Conservation (phyloP, 2,329 filamentous ascomycete species). For the Ascochyta pisi region DNA sequence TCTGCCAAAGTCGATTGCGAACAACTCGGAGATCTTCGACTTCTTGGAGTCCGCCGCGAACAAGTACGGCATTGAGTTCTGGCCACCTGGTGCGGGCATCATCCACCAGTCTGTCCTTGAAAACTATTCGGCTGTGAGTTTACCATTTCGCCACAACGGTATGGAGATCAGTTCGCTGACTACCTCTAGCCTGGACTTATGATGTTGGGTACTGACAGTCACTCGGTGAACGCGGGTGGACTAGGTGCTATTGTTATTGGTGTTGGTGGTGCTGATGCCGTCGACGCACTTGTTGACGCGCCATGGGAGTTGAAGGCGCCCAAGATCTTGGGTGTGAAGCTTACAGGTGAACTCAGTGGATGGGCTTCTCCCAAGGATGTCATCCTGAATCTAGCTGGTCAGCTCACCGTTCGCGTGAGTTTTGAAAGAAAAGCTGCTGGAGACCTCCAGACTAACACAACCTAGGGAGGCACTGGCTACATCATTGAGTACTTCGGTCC, state of each 20-base stretch:
- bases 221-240: slow-evolving; percentile 97
- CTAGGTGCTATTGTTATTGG: slow-evolving; percentile 93
- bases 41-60: slow-evolving; percentile 84
- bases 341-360: slow-evolving; percentile 82
- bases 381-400: slow-evolving; percentile 86
- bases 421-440: not conserved
- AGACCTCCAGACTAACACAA: slow-evolving; percentile 18
- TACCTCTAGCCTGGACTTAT: slow-evolving; percentile 75
- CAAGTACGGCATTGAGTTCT: slow-evolving; percentile 57
- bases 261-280: slow-evolving; percentile 95
- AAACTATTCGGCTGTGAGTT: slow-evolving; percentile 81
- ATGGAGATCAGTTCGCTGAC: not conserved
- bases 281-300: slow-evolving; percentile 93
- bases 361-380: slow-evolving; percentile 97
- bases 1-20: slow-evolving; percentile 81
- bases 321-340: slow-evolving; percentile 82
- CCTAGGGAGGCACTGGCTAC: slow-evolving; percentile 82
- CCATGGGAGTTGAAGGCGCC: slow-evolving; percentile 98
- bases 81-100: slow-evolving; percentile 51
- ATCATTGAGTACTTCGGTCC: slow-evolving; percentile 94
- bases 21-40: slow-evolving; percentile 97
- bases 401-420: slow-evolving; percentile 77
- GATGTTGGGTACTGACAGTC: slow-evolving; percentile 98
- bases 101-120: slow-evolving; percentile 96
- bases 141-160: not conserved